Conservation (phyloP, 495 filamentous ascomycete genomes). For the Amphirosellinia nigrospora region DNA sequence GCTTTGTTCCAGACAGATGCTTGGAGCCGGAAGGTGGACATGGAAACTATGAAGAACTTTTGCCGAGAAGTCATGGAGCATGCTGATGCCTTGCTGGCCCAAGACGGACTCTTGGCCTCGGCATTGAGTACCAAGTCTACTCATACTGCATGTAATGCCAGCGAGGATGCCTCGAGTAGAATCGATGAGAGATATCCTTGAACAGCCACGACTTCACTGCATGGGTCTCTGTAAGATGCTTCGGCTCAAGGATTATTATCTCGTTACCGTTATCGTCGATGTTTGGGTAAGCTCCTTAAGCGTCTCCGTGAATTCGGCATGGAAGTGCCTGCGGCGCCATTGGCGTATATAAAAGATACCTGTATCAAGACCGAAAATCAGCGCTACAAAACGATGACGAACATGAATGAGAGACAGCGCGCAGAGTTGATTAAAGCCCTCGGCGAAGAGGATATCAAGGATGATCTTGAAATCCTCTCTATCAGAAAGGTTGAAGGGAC, state of each 20-base stretch:
- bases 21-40: slow-evolving; percentile 76
- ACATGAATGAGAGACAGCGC: slow-evolving; percentile 75
- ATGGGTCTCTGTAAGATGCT: slow-evolving; percentile 79
- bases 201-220: slow-evolving; percentile 67
- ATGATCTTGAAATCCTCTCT: slow-evolving; percentile 51
- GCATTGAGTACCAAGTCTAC: slow-evolving; percentile 58
- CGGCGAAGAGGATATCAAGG: slow-evolving; percentile 71
- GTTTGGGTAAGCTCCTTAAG: slow-evolving; percentile 68
- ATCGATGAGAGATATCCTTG: slow-evolving; percentile 61
- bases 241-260: slow-evolving; percentile 79
- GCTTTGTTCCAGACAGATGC: slow-evolving; percentile 83
- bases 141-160: slow-evolving; percentile 48
- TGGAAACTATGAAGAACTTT: slow-evolving; percentile 82
- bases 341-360: slow-evolving; percentile 65
- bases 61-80: slow-evolving; percentile 93
- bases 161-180: slow-evolving; percentile 49
- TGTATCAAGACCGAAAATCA: slow-evolving; percentile 43
- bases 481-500: slow-evolving; percentile 50
- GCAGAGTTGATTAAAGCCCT: slow-evolving; percentile 81
- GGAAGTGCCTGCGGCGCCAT: slow-evolving; percentile 64
- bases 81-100: slow-evolving; percentile 80
- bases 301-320: slow-evolving; percentile 74
- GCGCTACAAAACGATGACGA: slow-evolving; percentile 66
- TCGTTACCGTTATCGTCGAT: slow-evolving; percentile 74
- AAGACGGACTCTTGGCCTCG: slow-evolving; percentile 78